These are phyloP conservation scores for Magnusiomyces suaveolens DNA, from an alignment of 1,139 yeast genomes.

Conservation along the genomic window DNA sequence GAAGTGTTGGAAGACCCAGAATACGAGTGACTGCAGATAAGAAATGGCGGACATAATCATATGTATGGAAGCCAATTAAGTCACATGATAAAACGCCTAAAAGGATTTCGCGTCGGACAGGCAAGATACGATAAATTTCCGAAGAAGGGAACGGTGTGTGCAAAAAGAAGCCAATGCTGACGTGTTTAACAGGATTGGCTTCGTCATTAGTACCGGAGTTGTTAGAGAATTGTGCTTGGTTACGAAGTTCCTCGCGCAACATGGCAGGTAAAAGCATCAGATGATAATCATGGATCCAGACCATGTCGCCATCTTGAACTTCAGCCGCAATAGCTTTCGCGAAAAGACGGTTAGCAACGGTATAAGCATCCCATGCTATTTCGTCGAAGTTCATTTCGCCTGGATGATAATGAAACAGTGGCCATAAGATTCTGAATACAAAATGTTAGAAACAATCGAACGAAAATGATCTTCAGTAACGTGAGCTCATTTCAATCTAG, in stretches of 20 bases:
- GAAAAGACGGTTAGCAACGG: constrained; percentile 81
- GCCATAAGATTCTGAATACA: constrained; percentile 71
- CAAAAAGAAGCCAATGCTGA: constrained; percentile 82
- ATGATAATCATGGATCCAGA: constrained; percentile 98
- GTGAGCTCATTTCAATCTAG: too few species aligned
- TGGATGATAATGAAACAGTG: constrained; percentile 95
- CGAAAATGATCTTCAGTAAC: too few species aligned
- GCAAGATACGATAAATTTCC: constrained; percentile 88
- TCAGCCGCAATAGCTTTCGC: constrained; percentile 64
- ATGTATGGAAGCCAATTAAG: constrained; percentile 96
- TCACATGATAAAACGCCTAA: constrained; percentile 91
- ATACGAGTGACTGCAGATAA: constrained; percentile 84
- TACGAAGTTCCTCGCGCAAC: constrained; percentile 57
- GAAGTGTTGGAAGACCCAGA: constrained; percentile 70
- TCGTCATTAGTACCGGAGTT: neutral
- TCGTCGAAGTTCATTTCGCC: constrained; percentile 99
- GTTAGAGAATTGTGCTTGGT: constrained; percentile 17
- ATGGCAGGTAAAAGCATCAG: constrained; percentile 89
- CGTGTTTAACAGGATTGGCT: constrained; percentile 36
- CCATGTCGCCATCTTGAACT: constrained; percentile 73
- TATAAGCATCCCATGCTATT: constrained; percentile 95
- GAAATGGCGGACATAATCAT: constrained; percentile 97
- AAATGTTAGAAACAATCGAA: neutral
- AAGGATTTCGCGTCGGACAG: constrained; percentile 87
- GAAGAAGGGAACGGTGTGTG: constrained; percentile 98